These are phyloP conservation scores for Imleria badia DNA, from an alignment of 768 basidiomycete genomes.

Conservation along the genomic window DNA sequence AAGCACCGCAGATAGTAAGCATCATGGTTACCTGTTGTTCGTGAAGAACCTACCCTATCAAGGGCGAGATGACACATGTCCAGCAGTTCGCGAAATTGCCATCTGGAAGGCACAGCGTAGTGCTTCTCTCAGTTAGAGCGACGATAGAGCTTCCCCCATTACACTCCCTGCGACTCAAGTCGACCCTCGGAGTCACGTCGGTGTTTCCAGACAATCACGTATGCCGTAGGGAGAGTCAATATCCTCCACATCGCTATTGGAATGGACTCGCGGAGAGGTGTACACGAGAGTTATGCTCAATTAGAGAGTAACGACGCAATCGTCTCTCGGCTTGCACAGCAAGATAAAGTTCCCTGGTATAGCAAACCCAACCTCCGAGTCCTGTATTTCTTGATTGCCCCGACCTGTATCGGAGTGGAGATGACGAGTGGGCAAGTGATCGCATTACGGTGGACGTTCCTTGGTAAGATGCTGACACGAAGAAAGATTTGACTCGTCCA, in stretches of 20 bases:
- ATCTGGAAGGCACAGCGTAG: no score
- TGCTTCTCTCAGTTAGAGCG: no score
- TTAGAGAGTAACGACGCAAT: conserved; percentile 1
- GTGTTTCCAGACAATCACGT: no score
- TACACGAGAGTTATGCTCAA: no score
- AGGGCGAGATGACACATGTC: no score
- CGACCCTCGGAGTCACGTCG: no score
- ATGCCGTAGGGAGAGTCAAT: background rate
- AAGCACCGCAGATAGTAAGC: no score
- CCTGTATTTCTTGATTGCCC: conserved; percentile 56
- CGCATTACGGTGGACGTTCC: background rate
- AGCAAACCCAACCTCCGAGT: conserved; percentile 54
- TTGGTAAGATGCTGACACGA: background rate
- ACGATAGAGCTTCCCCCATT: no score
- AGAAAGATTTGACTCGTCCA: conserved; percentile 38
- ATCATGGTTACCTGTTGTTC: no score
- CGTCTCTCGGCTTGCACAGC: conserved; percentile 19
- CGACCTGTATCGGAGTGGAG: conserved; percentile 26
- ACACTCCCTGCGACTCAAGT: no score
- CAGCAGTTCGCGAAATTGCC: no score
- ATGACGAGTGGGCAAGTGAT: background rate
- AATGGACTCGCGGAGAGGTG: background rate
- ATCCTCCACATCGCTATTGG: background rate
- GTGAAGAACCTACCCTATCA: no score
- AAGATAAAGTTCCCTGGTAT: conserved; percentile 60